Conservation (phyloP, 495 filamentous ascomycete genomes). For the Aspergillus diversus region DNA sequence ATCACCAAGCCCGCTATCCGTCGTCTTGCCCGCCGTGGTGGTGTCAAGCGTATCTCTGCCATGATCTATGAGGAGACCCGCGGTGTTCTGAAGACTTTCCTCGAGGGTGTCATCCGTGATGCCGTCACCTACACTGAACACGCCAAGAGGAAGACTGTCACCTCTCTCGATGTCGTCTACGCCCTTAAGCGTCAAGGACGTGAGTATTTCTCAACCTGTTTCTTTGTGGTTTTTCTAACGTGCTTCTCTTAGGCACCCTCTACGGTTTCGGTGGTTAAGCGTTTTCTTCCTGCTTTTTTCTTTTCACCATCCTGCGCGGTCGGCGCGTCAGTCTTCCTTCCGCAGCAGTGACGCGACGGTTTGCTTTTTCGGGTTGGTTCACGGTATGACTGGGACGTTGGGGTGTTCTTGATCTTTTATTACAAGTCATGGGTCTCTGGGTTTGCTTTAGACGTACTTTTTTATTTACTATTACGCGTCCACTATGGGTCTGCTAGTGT, state of each 20-base stretch:
- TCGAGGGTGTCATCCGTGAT: constrained; percentile 99
- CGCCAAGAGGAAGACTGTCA: constrained; percentile 99
- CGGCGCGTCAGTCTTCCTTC: constrained; percentile 40
- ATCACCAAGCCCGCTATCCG: constrained; percentile 99
- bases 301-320: constrained; percentile 40
- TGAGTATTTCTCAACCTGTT: constrained; percentile 36
- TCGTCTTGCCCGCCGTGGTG: constrained; percentile 98
- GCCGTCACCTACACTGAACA: constrained; percentile 99
- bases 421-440: constrained; percentile 54
- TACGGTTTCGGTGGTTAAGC: constrained; percentile 99
- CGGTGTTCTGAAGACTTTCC: constrained; percentile 99
- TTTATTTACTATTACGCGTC: constrained; percentile 48
- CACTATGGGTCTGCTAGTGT: constrained; percentile 51
- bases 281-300: constrained; percentile 39
- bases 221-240: constrained; percentile 35
- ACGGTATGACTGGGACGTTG: constrained; percentile 58
- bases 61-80: constrained; percentile 99
- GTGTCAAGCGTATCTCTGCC: constrained; percentile 99
- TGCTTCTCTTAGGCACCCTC: constrained; percentile 62
- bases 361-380: constrained; percentile 51
- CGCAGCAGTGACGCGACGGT: constrained; percentile 39
- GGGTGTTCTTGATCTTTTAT: constrained; percentile 55
- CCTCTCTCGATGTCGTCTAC: constrained; percentile 95
- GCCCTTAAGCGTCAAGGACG: constrained; percentile 96
- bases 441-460: constrained; percentile 46